Conservation (phyloP, 2,329 filamentous ascomycete species). For the Aspergillus sp. region DNA sequence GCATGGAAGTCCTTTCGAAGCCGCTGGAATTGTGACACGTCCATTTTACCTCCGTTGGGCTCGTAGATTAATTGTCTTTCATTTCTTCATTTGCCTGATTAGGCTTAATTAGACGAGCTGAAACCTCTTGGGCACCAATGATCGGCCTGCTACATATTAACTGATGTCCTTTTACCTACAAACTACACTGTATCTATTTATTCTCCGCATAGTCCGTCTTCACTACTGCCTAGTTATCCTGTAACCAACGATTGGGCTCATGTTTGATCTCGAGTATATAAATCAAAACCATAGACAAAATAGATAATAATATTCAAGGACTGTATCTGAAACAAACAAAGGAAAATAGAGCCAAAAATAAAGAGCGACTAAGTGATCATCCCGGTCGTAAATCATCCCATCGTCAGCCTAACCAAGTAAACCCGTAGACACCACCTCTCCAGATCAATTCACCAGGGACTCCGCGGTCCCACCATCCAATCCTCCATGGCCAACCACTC, state of each 20-base stretch:
- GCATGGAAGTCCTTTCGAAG: neutral
- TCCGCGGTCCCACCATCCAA: slow-evolving; percentile 86
- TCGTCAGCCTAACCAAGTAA: slow-evolving; percentile 15
- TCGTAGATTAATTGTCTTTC: neutral
- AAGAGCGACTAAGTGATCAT: neutral
- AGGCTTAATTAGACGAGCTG: neutral
- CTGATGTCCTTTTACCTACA: neutral
- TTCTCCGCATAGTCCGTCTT: too few relatives aligned
- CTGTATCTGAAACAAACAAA: slow-evolving; percentile 1
- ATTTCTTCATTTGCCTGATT: neutral
- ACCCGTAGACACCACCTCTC: neutral
- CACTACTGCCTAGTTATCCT: neutral
- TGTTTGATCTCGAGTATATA: neutral
- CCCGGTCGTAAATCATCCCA: slow-evolving; percentile 11
- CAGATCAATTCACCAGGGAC: slow-evolving; percentile 30
- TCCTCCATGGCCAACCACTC: slow-evolving; percentile 96
- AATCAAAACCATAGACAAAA: slow-evolving; percentile 2
- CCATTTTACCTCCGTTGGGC: neutral
- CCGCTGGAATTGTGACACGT: neutral
- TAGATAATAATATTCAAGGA: neutral
- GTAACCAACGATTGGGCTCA: neutral
- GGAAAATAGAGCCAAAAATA: slow-evolving; percentile 11
- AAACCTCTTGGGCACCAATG: neutral
- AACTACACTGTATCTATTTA: neutral
- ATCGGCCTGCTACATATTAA: neutral